Conservation (phyloP, 139 green algal species). For the Astrephomene gubernaculifera region DNA sequence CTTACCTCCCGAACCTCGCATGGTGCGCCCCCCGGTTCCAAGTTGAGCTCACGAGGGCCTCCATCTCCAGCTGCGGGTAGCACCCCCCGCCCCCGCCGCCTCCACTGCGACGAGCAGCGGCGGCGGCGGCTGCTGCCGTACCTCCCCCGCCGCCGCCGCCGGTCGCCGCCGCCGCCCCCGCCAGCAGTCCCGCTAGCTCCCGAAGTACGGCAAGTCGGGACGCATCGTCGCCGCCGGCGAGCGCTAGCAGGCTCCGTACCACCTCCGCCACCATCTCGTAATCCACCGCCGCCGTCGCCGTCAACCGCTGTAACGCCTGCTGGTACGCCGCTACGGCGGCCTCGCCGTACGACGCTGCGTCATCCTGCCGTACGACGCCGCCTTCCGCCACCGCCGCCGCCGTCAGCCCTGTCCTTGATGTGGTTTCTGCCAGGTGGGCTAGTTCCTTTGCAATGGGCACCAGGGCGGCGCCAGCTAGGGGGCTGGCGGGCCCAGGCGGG, state of each 20-base stretch:
- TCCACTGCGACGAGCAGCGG: not conserved
- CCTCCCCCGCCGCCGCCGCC: not conserved
- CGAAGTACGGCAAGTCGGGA: slow-evolving; percentile 7
- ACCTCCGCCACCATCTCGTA: slow-evolving; percentile 7
- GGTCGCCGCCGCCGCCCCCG: not conserved
- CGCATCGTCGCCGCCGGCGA: slow-evolving; percentile 21
- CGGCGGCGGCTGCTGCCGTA: not conserved
- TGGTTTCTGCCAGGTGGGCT: not conserved
- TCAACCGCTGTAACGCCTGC: slow-evolving; percentile 32
- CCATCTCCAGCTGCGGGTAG: slow-evolving; percentile 15
- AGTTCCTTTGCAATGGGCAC: not conserved
- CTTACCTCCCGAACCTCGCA: slow-evolving; percentile 9
- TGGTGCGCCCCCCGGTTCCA: slow-evolving; percentile 45
- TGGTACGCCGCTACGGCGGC: slow-evolving; percentile 13
- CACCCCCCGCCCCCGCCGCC: not conserved
- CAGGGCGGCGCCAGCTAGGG: not conserved
- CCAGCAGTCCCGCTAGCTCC: slow-evolving; percentile 31
- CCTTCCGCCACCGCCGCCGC: not conserved
- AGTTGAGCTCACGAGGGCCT: not conserved
- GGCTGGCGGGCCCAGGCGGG: slow-evolving; percentile 26
- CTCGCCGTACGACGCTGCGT: not conserved
- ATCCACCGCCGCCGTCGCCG: slow-evolving; percentile 1
- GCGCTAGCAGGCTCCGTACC: not conserved
- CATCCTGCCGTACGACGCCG: not conserved
- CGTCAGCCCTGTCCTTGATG: not conserved